A percentile compares a stretch with the other conserved stretches of the same genome.
Evolutionary conservation across 805 yeast species (phyloP).

Genomic region (Barnettozyma sp.): DNA sequence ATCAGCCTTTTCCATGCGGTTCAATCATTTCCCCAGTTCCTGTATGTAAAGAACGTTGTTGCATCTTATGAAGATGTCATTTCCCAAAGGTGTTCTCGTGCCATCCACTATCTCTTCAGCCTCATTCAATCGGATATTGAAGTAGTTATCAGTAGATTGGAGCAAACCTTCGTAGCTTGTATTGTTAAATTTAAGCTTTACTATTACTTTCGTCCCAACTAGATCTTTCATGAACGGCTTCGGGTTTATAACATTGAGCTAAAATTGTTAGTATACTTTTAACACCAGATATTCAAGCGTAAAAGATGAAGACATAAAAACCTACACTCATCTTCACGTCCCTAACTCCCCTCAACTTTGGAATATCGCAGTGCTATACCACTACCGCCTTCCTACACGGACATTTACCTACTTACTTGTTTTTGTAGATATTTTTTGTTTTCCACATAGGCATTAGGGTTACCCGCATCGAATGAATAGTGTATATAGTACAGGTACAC

Average conservation of each 20-base stretch:
- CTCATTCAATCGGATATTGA: constrained; percentile 74
- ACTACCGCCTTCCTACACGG: no score
- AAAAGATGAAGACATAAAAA: no score
- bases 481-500: no score
- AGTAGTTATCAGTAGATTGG: constrained; percentile 80
- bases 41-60: constrained; percentile 66
- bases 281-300: no score
- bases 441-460: no score
- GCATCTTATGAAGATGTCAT: constrained; percentile 83
- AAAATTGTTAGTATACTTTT: constrained; percentile 5
- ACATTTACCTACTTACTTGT: no score
- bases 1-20: no score
- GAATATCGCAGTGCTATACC: no score
- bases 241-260: constrained; percentile 65
- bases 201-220: constrained; percentile 61
- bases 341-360: no score
- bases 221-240: constrained; percentile 82
- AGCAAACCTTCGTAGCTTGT: constrained; percentile 82
- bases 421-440: no score
- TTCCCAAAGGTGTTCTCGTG: constrained; percentile 45
- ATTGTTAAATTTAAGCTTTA: constrained; percentile 83
- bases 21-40: constrained; percentile 15
- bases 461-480: no score
- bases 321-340: constrained; percentile 1
- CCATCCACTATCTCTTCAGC: constrained; percentile 47